A percentile compares a stretch with the other conserved stretches of the same genome.
Evolutionary conservation across 306 rosid genomes (phyloP).

Genomic region (Cyamopsis tetragonoloba): DNA sequence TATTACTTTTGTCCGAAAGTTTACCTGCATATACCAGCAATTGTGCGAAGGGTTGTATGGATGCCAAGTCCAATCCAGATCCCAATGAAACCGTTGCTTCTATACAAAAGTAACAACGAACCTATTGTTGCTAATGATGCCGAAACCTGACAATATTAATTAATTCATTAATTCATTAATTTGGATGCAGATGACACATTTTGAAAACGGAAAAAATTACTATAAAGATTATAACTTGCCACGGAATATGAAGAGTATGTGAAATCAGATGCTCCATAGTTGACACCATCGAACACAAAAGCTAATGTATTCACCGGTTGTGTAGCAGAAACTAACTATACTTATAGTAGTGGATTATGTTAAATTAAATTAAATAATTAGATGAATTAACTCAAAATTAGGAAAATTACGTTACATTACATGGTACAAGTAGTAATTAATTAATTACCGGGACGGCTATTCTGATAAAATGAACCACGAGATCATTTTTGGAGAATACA

Average conservation of each 20-base stretch:
- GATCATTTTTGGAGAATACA: constrained; percentile 54
- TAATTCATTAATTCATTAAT: neutral
- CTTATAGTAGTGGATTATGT: no score
- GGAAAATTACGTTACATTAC: no score
- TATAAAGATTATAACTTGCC: constrained; percentile 38
- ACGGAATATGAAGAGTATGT: constrained; percentile 83
- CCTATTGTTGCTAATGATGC: constrained; percentile 67
- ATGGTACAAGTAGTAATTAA: no score
- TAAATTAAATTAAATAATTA: no score
- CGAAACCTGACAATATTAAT: constrained; percentile 43
- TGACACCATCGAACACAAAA: constrained; percentile 90
- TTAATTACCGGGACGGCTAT: constrained; percentile 86
- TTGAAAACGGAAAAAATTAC: no score
- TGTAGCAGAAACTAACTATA: constrained; percentile 98
- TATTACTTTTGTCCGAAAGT: no score
- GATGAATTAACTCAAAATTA: no score
- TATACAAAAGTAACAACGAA: constrained; percentile 57
- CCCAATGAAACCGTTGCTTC: constrained; percentile 69
- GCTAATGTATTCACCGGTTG: constrained; percentile 91
- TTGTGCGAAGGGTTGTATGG: constrained; percentile 76
- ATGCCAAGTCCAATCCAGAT: constrained; percentile 87
- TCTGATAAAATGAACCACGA: constrained; percentile 71
- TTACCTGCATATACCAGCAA: constrained; percentile 96
- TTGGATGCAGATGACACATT: neutral
- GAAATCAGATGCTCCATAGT: constrained; percentile 95